Evolutionary conservation across 768 basidiomycete genomes (phyloP).

Genomic region (Mycena venus): DNA sequence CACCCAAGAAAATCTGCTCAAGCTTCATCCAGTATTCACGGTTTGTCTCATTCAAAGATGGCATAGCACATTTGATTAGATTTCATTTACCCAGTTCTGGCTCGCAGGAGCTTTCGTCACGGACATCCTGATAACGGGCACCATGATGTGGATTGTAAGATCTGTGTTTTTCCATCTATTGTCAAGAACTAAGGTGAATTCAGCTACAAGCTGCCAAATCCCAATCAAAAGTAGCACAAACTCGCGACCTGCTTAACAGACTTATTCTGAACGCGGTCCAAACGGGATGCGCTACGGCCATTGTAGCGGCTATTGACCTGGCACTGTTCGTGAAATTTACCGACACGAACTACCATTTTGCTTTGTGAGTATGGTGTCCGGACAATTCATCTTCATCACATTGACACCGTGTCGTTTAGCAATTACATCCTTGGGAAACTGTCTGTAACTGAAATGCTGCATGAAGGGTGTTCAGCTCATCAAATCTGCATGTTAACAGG

Average conservation of each 20-base stretch:
- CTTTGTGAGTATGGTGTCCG: background rate
- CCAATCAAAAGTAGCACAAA: background rate
- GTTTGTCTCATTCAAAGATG: background rate
- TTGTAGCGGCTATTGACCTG: background rate
- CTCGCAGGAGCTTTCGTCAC: constrained; percentile 7
- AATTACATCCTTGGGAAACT: background rate
- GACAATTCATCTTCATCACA: background rate
- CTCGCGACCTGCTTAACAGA: background rate
- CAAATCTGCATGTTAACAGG: background rate
- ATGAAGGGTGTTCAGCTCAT: background rate
- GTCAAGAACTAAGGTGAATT: background rate
- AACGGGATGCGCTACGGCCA: background rate
- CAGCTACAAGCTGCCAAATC: constrained; percentile 1
- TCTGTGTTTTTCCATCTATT: background rate
- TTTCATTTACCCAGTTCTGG: too few relatives aligned
- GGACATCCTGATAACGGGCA: background rate
- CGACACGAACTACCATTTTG: constrained; percentile 17
- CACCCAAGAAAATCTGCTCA: constrained; percentile 1
- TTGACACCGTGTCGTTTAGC: background rate
- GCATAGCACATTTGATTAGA: too few relatives aligned
- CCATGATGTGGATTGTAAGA: constrained; percentile 15
- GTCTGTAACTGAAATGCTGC: background rate
- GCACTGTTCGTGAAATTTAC: constrained; percentile 16
- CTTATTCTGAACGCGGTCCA: background rate
- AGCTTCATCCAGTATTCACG: constrained; percentile 6